Conservation (phyloP, 2,329 filamentous ascomycete genomes). For the Colletotrichum sp. region DNA sequence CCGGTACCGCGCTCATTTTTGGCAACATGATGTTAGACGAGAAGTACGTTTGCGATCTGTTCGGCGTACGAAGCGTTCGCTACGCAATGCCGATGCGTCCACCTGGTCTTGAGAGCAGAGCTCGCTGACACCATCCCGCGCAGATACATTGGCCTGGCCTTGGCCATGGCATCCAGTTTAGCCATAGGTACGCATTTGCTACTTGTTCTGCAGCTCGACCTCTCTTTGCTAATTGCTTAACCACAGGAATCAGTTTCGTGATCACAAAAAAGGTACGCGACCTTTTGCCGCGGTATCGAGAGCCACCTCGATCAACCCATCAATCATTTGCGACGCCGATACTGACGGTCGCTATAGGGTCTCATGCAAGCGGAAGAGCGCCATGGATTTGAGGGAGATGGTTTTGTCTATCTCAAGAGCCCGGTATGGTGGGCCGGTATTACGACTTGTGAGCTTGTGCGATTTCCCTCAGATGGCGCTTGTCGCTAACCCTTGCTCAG, state of each 20-base stretch:
- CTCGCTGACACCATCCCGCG: constrained; percentile 34
- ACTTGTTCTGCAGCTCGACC: neutral
- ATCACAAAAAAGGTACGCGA: constrained; percentile 92
- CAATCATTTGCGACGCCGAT: constrained; percentile 5
- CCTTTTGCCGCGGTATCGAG: neutral
- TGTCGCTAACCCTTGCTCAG: constrained; percentile 46
- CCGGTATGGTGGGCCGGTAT: constrained; percentile 99
- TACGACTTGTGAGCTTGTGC: constrained; percentile 71
- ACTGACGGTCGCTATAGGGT: constrained; percentile 59
- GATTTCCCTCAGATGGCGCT: neutral
- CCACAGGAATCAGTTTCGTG: constrained; percentile 88
- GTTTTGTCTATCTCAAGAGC: constrained; percentile 90
- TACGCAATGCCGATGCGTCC: neutral
- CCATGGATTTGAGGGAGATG: constrained; percentile 96
- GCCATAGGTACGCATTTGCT: constrained; percentile 67
- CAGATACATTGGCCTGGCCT: constrained; percentile 78
- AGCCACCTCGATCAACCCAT: neutral
- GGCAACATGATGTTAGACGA: constrained; percentile 23
- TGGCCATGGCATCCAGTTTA: constrained; percentile 77
- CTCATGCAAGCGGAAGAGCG: constrained; percentile 88
- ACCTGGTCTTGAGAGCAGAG: neutral
- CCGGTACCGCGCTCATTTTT: constrained; percentile 15
- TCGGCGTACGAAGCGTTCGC: neutral
- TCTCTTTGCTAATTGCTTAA: constrained; percentile 25
- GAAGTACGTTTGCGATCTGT: constrained; percentile 24